Evolutionary conservation across 169 alveolate species (phyloP).

Genomic region (Neospora caninum): DNA sequence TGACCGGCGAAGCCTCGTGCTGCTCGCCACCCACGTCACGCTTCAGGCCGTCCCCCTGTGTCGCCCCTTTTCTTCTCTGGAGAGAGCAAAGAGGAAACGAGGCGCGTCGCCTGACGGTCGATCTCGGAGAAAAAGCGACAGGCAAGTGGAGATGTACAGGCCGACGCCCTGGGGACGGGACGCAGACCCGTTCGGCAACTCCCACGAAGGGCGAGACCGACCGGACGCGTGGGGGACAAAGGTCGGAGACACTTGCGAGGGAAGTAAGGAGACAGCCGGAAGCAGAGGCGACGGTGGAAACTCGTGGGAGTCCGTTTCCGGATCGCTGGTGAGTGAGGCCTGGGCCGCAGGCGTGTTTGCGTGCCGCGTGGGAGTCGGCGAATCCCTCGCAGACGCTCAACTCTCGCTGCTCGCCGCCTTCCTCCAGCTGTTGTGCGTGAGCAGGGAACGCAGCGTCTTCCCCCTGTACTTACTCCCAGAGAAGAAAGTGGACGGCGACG

Average conservation of each 20-base stretch:
- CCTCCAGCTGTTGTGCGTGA: not conserved
- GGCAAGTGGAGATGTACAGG: no score
- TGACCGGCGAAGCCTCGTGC: not conserved
- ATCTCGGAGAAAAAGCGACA: not conserved
- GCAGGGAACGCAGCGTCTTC: not conserved
- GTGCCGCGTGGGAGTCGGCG: conserved; percentile 30
- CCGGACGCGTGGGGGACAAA: no score
- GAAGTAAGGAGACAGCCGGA: not conserved
- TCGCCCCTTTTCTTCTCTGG: not conserved
- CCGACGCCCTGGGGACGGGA: no score
- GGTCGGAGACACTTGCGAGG: no score
- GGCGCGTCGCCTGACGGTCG: not conserved
- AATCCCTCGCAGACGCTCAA: conserved; percentile 5
- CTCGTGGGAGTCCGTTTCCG: not conserved
- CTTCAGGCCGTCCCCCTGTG: not conserved
- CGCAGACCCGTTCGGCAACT: no score
- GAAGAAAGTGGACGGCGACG: not conserved
- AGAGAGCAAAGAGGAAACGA: not conserved
- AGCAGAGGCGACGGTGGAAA: not conserved
- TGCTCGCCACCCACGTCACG: conserved; percentile 15
- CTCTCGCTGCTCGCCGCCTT: conserved; percentile 21
- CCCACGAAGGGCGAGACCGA: no score
- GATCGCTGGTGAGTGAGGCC: not conserved
- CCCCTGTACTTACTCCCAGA: not conserved
- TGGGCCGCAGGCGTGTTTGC: not conserved